Evolutionary conservation across 805 yeast species (phyloP), one percentile per base, ranked within the genome.

Genomic region (Scheffersomyces amazonensis): DNA sequence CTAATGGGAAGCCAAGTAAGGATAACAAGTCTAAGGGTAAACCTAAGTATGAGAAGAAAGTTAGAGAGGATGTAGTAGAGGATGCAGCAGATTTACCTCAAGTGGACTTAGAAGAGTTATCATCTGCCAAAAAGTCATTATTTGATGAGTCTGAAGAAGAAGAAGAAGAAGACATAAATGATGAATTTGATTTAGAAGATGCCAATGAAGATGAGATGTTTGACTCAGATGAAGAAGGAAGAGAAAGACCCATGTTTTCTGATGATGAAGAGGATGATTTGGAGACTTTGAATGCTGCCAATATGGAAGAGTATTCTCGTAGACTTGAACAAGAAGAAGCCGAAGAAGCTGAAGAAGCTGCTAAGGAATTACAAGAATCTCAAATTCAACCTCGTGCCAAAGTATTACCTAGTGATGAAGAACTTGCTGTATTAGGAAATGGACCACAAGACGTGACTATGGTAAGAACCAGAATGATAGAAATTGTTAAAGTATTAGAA

Each of bases 381-480:
- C 76, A 76, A 28, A 58, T 60, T 32, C 87, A 84, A 56, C 91
- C 93, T 46, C 72, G 87, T 60, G 93, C 95, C 17, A 71, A 78
- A 50, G 74, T 88, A 21, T 72, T 89, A 43, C 96, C 96, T 27
- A 69, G 83, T 2, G 83, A 73, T 46, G 87, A 81, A 54, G 85
- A 81, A 51, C 74, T 68, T 39, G 76, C 73, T 37, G 69, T 69
- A 21, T 62, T 67, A 39, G 74, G 72, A 12, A 54, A 58, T 10
- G 74, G 72, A 21, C 83, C 88, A 32, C 80, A 81, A 49, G 96
- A 89, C 58, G 73, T 90, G 34, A 86, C 89, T 6, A 72, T 86
- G 52, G 76, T 87, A 6, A 81, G 98, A 65, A 87, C 96, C 15
- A 81, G 99, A 67, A 91, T 93, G 85, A 80, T 91, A 50, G 99